Conservation (phyloP, 1,284 basidiomycete species). For the Cutaneotrichosporon sp. region DNA sequence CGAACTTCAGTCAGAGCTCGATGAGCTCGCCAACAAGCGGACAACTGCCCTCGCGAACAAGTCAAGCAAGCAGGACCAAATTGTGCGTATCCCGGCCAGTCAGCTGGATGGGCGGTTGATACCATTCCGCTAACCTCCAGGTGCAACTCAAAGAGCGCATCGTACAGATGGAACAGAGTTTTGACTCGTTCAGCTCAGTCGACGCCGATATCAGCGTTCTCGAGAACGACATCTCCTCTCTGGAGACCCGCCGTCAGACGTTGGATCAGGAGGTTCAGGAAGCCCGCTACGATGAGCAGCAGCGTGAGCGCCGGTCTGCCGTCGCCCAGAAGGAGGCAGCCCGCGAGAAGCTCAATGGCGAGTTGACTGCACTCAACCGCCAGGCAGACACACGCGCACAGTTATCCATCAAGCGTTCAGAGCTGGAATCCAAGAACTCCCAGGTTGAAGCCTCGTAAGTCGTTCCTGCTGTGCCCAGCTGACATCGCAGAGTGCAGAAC, state of each 20-base stretch:
- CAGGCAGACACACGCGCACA: slow-evolving; percentile 83
- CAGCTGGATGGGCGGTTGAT: neutral
- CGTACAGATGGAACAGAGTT: slow-evolving; percentile 58
- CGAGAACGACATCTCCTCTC: slow-evolving; percentile 68
- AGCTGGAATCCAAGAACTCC: slow-evolving; percentile 64
- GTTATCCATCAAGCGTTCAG: slow-evolving; percentile 71
- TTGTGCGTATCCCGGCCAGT: slow-evolving; percentile 57
- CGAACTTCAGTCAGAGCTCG: slow-evolving; percentile 45
- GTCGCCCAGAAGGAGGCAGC: slow-evolving; percentile 67
- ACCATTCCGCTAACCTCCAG: slow-evolving; percentile 21
- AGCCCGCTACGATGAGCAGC: slow-evolving; percentile 68
- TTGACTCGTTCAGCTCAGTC: slow-evolving; percentile 63
- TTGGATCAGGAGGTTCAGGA: slow-evolving; percentile 63
- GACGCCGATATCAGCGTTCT: slow-evolving; percentile 63
- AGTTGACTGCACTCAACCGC: slow-evolving; percentile 71
- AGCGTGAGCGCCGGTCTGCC: slow-evolving; percentile 64
- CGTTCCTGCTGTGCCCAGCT: too few species aligned
- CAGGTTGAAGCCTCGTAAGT: slow-evolving; percentile 71
- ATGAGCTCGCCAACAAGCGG: slow-evolving; percentile 36
- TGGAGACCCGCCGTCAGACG: slow-evolving; percentile 62
- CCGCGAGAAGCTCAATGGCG: slow-evolving; percentile 69
- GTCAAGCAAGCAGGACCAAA: slow-evolving; percentile 60
- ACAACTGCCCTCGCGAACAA: slow-evolving; percentile 42
- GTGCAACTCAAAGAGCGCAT: slow-evolving; percentile 38
- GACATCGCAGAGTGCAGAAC: slow-evolving; percentile 60